Percentiles rank a stretch among this genome's conserved stretches.
Evolutionary conservation across 2,329 filamentous ascomycete species (phyloP).

Genomic region (Claviceps lovelessii): DNA sequence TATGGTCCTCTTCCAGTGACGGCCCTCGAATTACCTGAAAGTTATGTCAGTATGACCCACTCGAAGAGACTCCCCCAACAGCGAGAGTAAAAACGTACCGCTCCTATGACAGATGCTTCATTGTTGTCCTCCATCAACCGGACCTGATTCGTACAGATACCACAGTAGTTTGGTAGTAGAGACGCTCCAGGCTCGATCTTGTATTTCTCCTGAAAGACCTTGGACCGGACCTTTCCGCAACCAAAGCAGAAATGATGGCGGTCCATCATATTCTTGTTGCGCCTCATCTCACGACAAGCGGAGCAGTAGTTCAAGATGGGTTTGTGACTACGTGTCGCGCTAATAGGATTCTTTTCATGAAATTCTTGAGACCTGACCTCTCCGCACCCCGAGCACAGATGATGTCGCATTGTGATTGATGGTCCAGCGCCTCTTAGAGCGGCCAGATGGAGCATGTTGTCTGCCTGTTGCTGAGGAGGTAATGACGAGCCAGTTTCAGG

Average conservation of each 20-base stretch:
- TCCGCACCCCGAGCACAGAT: conserved; percentile 24
- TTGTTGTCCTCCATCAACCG: conserved; percentile 11
- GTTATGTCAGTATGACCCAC: not conserved
- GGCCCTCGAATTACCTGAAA: not conserved
- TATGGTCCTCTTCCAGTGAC: not conserved
- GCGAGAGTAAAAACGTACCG: conserved; percentile 5
- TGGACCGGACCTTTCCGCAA: conserved; percentile 15
- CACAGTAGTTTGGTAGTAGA: conserved; percentile 21
- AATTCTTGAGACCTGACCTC: conserved; percentile 20
- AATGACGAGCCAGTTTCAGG: not conserved
- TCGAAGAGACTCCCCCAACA: no score
- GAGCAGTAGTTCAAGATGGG: conserved; percentile 21
- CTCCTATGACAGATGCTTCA: conserved; percentile 15
- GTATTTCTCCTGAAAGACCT: conserved; percentile 12
- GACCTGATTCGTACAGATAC: conserved; percentile 14
- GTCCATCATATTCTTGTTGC: conserved; percentile 11
- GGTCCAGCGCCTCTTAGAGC: conserved; percentile 9
- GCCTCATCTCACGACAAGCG: conserved; percentile 17
- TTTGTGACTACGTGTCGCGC: conserved; percentile 6
- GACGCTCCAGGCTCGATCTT: conserved; percentile 11
- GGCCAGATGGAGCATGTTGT: not conserved
- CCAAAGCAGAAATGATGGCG: conserved; percentile 27
- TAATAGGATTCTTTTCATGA: conserved; percentile 20
- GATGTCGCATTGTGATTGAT: conserved; percentile 11
- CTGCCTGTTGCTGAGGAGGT: not conserved